Evolutionary conservation across 192 early-diverging fungal species (phyloP).

Genomic region (Linderina pennispora): DNA sequence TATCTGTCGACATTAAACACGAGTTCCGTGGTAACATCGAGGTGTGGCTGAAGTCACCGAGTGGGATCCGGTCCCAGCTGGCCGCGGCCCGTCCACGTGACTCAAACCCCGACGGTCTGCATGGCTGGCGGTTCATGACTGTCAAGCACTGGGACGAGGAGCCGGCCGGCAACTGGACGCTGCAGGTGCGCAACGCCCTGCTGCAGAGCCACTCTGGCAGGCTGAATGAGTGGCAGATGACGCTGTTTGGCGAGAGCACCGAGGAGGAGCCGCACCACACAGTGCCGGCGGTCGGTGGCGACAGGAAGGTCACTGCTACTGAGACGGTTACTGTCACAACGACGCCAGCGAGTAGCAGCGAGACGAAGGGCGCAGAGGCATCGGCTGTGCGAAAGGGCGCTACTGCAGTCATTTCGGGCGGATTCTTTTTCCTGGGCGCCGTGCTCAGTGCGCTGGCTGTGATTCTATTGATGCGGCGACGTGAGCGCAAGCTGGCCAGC

Average conservation of each 20-base stretch:
- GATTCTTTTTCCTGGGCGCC: slow-evolving; percentile 21
- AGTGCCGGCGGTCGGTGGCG: neutral
- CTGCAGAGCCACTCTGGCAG: slow-evolving; percentile 50
- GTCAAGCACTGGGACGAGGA: slow-evolving; percentile 97
- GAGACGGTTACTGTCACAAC: neutral
- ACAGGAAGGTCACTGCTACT: neutral
- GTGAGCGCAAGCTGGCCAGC: slow-evolving; percentile 26
- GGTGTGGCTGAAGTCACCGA: slow-evolving; percentile 73
- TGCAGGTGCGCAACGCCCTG: slow-evolving; percentile 59
- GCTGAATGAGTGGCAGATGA: slow-evolving; percentile 62
- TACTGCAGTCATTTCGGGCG: slow-evolving; percentile 8
- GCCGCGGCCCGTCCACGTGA: slow-evolving; percentile 63
- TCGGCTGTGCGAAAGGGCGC: slow-evolving; percentile 6
- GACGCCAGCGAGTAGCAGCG: neutral
- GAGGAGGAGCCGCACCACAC: slow-evolving; percentile 17
- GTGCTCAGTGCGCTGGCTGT: slow-evolving; percentile 20
- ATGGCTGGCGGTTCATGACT: slow-evolving; percentile 90
- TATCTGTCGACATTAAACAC: slow-evolving; percentile 79
- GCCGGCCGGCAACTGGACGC: slow-evolving; percentile 76
- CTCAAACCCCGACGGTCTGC: slow-evolving; percentile 58
- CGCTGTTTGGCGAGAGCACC: slow-evolving; percentile 62
- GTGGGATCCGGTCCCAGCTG: slow-evolving; percentile 58
- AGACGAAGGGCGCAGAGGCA: neutral
- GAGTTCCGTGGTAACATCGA: slow-evolving; percentile 78
- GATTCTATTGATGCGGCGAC: slow-evolving; percentile 29